These are phyloP conservation scores for Alternaria incomplexa DNA, from an alignment of 2,329 filamentous ascomycete genomes.

Conservation along the genomic window DNA sequence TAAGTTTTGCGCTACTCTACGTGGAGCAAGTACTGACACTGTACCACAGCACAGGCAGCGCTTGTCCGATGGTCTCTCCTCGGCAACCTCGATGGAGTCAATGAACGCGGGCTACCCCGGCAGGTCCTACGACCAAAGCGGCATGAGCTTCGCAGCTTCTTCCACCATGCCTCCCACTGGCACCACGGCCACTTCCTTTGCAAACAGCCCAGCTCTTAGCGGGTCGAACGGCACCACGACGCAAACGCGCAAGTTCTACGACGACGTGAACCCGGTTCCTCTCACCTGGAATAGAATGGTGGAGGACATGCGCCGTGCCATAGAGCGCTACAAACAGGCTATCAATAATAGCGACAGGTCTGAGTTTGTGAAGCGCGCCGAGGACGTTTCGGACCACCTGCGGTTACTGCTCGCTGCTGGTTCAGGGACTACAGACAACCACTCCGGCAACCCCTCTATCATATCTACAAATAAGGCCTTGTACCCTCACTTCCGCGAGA, in stretches of 20 bases:
- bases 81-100: slow-evolving; percentile 90
- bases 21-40: slow-evolving; percentile 22
- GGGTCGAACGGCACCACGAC: slow-evolving; percentile 53
- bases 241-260: slow-evolving; percentile 84
- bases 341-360: slow-evolving; percentile 82
- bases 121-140: slow-evolving; percentile 54
- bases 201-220: slow-evolving; percentile 54
- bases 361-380: slow-evolving; percentile 91
- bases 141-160: slow-evolving; percentile 53
- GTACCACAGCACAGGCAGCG: slow-evolving; percentile 56
- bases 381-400: slow-evolving; percentile 97
- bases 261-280: slow-evolving; percentile 79
- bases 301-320: slow-evolving; percentile 88
- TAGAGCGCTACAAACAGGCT: slow-evolving; percentile 89
- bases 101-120: slow-evolving; percentile 73
- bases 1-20: slow-evolving; percentile 52
- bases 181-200: slow-evolving; percentile 62
- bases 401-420: slow-evolving; percentile 92
- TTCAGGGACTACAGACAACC: slow-evolving; percentile 96
- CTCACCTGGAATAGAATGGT: slow-evolving; percentile 90
- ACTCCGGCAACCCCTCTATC: slow-evolving; percentile 98
- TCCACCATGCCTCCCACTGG: slow-evolving; percentile 56
- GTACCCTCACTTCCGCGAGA: slow-evolving; percentile 96
- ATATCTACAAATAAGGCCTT: slow-evolving; percentile 97
- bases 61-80: slow-evolving; percentile 74